A percentile compares a stretch with the other conserved stretches of the same genome.
Conservation (phyloP, 2,329 filamentous ascomycete genomes). For the Fusarium brevicatenulatum region DNA sequence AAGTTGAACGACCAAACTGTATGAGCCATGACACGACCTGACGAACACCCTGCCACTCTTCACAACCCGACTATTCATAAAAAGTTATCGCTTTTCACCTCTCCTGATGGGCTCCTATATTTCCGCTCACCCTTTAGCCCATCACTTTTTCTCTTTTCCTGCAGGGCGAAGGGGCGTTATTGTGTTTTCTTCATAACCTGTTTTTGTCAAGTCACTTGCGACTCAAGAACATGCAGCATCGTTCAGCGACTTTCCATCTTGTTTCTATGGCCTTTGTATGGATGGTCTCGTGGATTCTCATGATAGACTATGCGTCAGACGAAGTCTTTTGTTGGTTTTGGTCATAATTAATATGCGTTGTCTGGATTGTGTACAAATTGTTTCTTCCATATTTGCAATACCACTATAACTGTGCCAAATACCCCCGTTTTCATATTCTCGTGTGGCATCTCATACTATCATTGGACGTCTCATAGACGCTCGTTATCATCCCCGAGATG, state of each 20-base stretch:
- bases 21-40: slow-evolving; percentile 37
- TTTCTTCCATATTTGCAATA: slow-evolving; percentile 15
- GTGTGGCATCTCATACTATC: background rate
- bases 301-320: slow-evolving; percentile 20
- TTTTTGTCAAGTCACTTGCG: slow-evolving; percentile 4
- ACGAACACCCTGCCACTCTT: slow-evolving; percentile 29
- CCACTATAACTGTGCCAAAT: slow-evolving; percentile 14
- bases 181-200: slow-evolving; percentile 9
- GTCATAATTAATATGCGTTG: slow-evolving; percentile 23
- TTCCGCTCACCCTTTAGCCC: slow-evolving; percentile 7
- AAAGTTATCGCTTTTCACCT: slow-evolving; percentile 20
- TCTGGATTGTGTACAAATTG: slow-evolving; percentile 6
- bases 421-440: background rate
- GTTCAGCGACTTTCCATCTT: slow-evolving; percentile 23
- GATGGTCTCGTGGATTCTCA: slow-evolving; percentile 3
- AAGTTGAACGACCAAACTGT: background rate
- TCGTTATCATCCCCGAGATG: background rate
- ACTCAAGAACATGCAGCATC: slow-evolving; percentile 13
- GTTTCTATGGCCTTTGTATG: slow-evolving; percentile 1
- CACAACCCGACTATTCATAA: slow-evolving; percentile 14
- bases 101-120: slow-evolving; percentile 10
- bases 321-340: slow-evolving; percentile 10
- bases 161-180: slow-evolving; percentile 42
- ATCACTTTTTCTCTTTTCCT: slow-evolving; percentile 30
- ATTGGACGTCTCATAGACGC: background rate